Base-by-base conservation (phyloP, 2,329 filamentous ascomycete genomes). In the Sporothrix brunneoviolacea region DNA sequence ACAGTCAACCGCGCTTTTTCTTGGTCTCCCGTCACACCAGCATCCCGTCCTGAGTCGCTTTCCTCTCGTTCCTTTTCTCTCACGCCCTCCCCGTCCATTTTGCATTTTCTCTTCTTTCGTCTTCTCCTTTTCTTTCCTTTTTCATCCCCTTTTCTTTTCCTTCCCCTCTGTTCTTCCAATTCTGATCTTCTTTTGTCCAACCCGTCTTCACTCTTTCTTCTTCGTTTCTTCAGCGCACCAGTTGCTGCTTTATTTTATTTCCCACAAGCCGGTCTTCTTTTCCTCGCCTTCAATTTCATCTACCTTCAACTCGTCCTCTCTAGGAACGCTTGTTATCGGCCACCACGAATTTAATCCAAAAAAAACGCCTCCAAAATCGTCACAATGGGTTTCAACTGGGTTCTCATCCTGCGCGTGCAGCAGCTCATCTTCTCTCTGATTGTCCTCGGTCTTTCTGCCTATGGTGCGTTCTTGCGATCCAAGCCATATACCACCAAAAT, bases 401-500 rank as follows among this genome's bases (percentile, higher is more conserved):
- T 74, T 48, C 59, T 72, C 37, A 61, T 73, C 42, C 60, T 78
- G 46, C 70, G 76, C 51, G 66, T 67, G 39, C 64, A 69, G 36
- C 76, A 80, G 63, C 63, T 65, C 36, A 42, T 72, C 35, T 67
- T 77, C 28, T 68, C 71, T 13, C 50, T 77, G 27, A 61, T 72
- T 15, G 64, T 76, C n/a, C 55, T 80, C 33, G 68, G 64, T 33
- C 68, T 79, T 4, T 71, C 75, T 22, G 68, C 64, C 43, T 77
- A 72, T 60, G 73, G 76, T 79, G 69, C 4, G 57, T 52, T 15
- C 22, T 19, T 27, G 8, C 4, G 32, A 10, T n/a, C 24, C 24
- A 6, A 5, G 24, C 5, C 24, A 28, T 6, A 28, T 10, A 28
- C 6, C 24, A 28, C 5, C 24, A 28, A 28, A 10, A 28, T 19